Evolutionary conservation across 345 rosid species (phyloP).

Genomic region (Corchorus olitorius): DNA sequence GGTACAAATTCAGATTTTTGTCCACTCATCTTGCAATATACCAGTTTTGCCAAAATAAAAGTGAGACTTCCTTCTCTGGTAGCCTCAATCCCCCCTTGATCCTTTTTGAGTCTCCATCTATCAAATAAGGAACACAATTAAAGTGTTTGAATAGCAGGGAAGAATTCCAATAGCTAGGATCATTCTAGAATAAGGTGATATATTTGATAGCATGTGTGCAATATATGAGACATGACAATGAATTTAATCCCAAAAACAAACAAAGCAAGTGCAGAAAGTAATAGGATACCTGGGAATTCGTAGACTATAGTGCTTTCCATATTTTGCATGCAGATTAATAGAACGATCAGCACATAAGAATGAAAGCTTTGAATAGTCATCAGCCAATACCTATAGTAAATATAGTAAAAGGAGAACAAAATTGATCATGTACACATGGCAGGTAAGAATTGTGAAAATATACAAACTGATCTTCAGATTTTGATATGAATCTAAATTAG

Average conservation of each 20-base stretch:
- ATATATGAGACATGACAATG: neutral
- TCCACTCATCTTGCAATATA: too few relatives aligned
- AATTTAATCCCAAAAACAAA: neutral
- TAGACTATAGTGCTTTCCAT: conserved; percentile 79
- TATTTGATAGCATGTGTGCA: too few relatives aligned
- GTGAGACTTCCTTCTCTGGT: too few relatives aligned
- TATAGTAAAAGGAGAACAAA: conserved; percentile 4
- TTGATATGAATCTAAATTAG: neutral
- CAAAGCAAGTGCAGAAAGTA: conserved; percentile 10
- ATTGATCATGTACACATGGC: conserved; percentile 13
- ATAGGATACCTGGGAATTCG: conserved; percentile 78
- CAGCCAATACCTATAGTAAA: conserved; percentile 67
- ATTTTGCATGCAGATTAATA: conserved; percentile 80
- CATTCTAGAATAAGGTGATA: too few relatives aligned
- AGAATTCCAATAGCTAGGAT: too few relatives aligned
- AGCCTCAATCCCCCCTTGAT: too few relatives aligned
- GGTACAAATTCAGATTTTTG: too few relatives aligned
- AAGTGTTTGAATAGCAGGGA: too few relatives aligned
- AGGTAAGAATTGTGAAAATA: neutral
- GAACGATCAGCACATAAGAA: conserved; percentile 93
- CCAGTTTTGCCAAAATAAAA: too few relatives aligned
- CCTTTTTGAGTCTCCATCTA: too few relatives aligned
- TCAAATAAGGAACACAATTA: too few relatives aligned
- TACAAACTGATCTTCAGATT: neutral
- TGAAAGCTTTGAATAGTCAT: conserved; percentile 91